Evolutionary conservation across 306 rosid genomes (phyloP).

Genomic region (Rubus parviflorus): DNA sequence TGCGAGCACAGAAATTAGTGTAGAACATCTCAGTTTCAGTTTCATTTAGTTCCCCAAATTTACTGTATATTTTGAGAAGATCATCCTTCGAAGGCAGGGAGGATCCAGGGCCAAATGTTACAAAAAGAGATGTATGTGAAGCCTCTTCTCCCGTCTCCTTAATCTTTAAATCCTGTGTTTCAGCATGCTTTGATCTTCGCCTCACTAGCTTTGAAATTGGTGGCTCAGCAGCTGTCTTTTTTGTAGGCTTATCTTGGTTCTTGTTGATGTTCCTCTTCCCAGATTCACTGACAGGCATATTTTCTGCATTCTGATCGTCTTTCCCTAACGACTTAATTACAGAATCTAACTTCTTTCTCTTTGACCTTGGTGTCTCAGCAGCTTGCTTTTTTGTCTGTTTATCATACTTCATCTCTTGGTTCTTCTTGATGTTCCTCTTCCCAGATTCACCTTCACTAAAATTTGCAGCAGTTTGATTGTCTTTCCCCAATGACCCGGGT

Average conservation of each 20-base stretch:
- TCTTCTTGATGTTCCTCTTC: slow-evolving; percentile 31
- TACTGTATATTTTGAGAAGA: slow-evolving; percentile 46
- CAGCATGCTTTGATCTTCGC: slow-evolving; percentile 14
- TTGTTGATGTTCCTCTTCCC: slow-evolving; percentile 31
- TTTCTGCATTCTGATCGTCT: slow-evolving; percentile 23
- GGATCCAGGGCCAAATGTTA: slow-evolving; percentile 60
- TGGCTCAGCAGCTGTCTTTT: slow-evolving; percentile 16
- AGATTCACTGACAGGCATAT: slow-evolving; percentile 27
- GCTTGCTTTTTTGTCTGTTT: slow-evolving; percentile 22
- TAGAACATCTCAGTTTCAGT: slow-evolving; percentile 55
- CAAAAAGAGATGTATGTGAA: slow-evolving; percentile 43
- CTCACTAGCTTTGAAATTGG: neutral
- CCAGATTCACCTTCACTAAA: slow-evolving; percentile 32
- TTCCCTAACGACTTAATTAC: slow-evolving; percentile 26
- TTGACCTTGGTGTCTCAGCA: slow-evolving; percentile 18
- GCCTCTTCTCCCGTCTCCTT: slow-evolving; percentile 26
- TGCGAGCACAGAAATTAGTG: slow-evolving; percentile 54
- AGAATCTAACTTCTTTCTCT: slow-evolving; percentile 54
- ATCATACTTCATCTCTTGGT: slow-evolving; percentile 23
- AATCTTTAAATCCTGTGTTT: slow-evolving; percentile 19
- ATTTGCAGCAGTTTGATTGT: slow-evolving; percentile 22
- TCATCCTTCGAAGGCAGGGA: slow-evolving; percentile 61
- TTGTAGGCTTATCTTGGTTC: slow-evolving; percentile 22
- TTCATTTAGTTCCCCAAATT: slow-evolving; percentile 62
- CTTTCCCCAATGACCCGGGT: slow-evolving; percentile 24